Conservation (phyloP, 345 rosid genomes). For the Aquilaria sinensis region DNA sequence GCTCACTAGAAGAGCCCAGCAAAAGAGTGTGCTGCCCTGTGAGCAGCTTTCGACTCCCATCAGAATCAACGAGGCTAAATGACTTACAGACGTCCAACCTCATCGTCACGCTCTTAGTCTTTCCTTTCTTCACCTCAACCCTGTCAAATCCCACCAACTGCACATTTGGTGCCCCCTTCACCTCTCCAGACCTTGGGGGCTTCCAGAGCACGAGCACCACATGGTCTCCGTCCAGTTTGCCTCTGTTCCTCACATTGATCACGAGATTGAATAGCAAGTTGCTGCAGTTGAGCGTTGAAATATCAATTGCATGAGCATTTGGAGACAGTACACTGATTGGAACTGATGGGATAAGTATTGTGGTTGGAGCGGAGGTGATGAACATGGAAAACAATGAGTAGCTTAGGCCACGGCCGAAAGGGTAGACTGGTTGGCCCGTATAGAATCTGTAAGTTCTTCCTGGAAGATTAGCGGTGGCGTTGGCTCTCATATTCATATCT, state of each 20-base stretch:
- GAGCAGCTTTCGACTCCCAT: slow-evolving; percentile 36
- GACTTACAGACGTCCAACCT: slow-evolving; percentile 34
- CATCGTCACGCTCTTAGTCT: slow-evolving; percentile 25
- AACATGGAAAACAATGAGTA: slow-evolving; percentile 30
- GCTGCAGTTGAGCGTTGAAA: slow-evolving; percentile 26
- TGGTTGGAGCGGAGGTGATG: slow-evolving; percentile 23
- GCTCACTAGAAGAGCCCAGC: slow-evolving; percentile 39
- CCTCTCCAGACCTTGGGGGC: slow-evolving; percentile 21
- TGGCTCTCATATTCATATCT: slow-evolving; percentile 40
- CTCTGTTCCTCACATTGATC: slow-evolving; percentile 37
- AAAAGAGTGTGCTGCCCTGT: slow-evolving; percentile 28
- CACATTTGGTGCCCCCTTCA: slow-evolving; percentile 24
- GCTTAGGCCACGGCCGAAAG: slow-evolving; percentile 42
- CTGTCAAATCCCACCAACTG: slow-evolving; percentile 47
- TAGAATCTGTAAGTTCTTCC: slow-evolving; percentile 44
- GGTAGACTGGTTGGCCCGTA: slow-evolving; percentile 20
- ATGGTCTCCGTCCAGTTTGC: slow-evolving; percentile 31
- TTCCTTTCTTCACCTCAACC: slow-evolving; percentile 32
- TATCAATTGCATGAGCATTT: slow-evolving; percentile 20
- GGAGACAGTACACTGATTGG: neutral
- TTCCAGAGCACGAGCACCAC: slow-evolving; percentile 46
- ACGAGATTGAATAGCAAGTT: slow-evolving; percentile 15
- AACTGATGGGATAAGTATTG: slow-evolving; percentile 2
- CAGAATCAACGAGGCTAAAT: slow-evolving; percentile 33
- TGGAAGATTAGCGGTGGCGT: slow-evolving; percentile 24